Evolutionary conservation across 2,329 filamentous ascomycete species (phyloP).

Genomic region (Albifimbria verrucaria): DNA sequence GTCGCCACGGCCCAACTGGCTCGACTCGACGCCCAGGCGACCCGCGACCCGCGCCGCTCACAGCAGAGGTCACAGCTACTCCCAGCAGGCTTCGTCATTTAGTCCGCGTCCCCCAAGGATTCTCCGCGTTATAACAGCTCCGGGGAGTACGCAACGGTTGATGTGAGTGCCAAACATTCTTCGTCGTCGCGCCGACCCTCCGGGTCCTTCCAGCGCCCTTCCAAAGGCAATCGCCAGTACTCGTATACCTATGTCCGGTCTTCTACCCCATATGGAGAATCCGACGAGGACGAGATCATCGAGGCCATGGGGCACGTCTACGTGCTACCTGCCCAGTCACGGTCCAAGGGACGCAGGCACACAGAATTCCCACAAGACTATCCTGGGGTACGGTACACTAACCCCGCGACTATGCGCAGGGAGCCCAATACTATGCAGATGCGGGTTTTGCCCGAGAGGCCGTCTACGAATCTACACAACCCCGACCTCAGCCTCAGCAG

Average conservation of each 20-base stretch:
- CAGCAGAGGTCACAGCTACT: conserved; percentile 34
- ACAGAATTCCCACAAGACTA: conserved; percentile 36
- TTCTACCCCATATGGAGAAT: conserved; percentile 58
- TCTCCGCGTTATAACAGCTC: conserved; percentile 61
- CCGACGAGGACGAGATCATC: conserved; percentile 61
- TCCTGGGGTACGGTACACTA: conserved; percentile 55
- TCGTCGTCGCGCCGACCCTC: conserved; percentile 40
- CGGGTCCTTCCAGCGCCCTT: conserved; percentile 26
- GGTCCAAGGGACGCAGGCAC: conserved; percentile 29
- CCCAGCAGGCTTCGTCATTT: conserved; percentile 26
- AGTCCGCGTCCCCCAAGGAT: conserved; percentile 47
- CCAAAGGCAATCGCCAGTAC: conserved; percentile 51
- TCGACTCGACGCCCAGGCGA: conserved; percentile 45
- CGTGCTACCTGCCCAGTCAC: conserved; percentile 48
- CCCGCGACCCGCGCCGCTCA: conserved; percentile 50
- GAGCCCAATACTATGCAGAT: conserved; percentile 30
- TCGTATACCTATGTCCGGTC: conserved; percentile 58
- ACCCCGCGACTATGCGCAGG: conserved; percentile 56
- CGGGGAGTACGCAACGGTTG: conserved; percentile 61
- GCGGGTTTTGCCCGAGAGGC: conserved; percentile 31
- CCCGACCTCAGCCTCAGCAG: conserved; percentile 29
- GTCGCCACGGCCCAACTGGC: conserved; percentile 51
- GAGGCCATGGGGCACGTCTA: conserved; percentile 52
- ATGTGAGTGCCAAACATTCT: conserved; percentile 60
- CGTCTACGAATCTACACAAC: conserved; percentile 40